Evolutionary conservation across 345 rosid species (phyloP).

Genomic region (Populus davidiana): DNA sequence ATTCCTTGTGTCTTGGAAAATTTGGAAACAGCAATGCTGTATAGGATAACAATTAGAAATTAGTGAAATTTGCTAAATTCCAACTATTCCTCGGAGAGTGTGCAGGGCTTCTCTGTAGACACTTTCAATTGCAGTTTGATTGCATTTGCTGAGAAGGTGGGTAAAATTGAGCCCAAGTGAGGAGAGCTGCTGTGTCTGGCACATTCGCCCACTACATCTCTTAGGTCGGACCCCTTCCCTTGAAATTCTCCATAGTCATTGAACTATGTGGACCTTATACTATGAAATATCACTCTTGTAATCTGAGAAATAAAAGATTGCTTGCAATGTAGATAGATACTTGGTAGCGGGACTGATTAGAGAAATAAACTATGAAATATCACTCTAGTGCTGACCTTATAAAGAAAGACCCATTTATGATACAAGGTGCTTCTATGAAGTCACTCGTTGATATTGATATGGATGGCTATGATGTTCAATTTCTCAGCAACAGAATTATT

Average conservation of each 20-base stretch:
- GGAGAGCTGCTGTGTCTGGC: constrained; percentile 26
- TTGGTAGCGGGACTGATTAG: constrained; percentile 8
- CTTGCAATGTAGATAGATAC: background rate
- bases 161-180: constrained; percentile 26
- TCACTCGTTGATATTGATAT: no score
- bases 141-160: constrained; percentile 36
- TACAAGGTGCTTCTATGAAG: no score
- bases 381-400: no score
- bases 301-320: background rate
- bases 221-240: constrained; percentile 27
- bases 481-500: no score
- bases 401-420: no score
- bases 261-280: background rate
- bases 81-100: constrained; percentile 17
- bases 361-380: background rate
- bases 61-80: constrained; percentile 10
- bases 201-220: background rate
- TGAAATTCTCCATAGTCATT: background rate
- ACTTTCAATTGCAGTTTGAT: constrained; percentile 37
- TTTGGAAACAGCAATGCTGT: background rate
- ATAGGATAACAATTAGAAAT: background rate
- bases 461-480: no score
- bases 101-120: constrained; percentile 58
- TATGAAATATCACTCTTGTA: background rate
- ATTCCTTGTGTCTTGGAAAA: background rate